These are phyloP conservation scores for Aspergillus funiculosus DNA, from an alignment of 495 filamentous ascomycete genomes.

Conservation along the genomic window DNA sequence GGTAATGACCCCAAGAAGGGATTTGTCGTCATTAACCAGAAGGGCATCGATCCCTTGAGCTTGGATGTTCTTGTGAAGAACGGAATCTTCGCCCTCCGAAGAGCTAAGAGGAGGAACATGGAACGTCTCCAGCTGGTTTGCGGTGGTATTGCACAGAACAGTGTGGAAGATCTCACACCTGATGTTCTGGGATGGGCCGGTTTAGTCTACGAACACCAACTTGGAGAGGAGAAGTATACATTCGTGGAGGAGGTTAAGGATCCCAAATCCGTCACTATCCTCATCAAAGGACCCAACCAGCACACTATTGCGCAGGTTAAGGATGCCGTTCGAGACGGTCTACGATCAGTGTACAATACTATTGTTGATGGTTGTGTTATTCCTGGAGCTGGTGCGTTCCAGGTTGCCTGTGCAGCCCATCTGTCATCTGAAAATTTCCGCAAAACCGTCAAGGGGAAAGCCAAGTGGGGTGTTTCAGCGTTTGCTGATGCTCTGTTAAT, in stretches of 20 bases:
- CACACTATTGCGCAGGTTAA: slow-evolving; percentile 96
- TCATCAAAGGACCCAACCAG: slow-evolving; percentile 95
- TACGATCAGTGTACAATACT: slow-evolving; percentile 96
- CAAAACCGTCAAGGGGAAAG: slow-evolving; percentile 92
- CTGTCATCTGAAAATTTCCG: slow-evolving; percentile 74
- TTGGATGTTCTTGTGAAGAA: slow-evolving; percentile 96
- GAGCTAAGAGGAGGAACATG: slow-evolving; percentile 98
- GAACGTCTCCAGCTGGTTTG: slow-evolving; percentile 92
- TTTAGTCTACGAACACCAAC: slow-evolving; percentile 91
- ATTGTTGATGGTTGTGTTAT: slow-evolving; percentile 95
- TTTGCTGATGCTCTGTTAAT: slow-evolving; percentile 91
- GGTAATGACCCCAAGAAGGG: slow-evolving; percentile 90
- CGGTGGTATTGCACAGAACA: slow-evolving; percentile 88
- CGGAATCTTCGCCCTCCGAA: slow-evolving; percentile 85
- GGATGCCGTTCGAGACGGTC: slow-evolving; percentile 93
- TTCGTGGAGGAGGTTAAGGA: slow-evolving; percentile 99
- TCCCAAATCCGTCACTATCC: slow-evolving; percentile 94
- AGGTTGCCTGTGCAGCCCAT: slow-evolving; percentile 88
- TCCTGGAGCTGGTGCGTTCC: slow-evolving; percentile 92
- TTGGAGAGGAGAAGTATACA: slow-evolving; percentile 98
- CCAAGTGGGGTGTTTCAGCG: slow-evolving; percentile 87
- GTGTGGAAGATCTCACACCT: slow-evolving; percentile 84
- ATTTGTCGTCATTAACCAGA: slow-evolving; percentile 98
- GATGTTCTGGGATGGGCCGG: slow-evolving; percentile 95
- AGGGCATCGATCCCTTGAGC: slow-evolving; percentile 95